Percentiles rank a stretch among this genome's conserved stretches.
These are phyloP conservation scores for Gossypium davidsonii DNA, from an alignment of 441 rosid species.

Conservation along the genomic window DNA sequence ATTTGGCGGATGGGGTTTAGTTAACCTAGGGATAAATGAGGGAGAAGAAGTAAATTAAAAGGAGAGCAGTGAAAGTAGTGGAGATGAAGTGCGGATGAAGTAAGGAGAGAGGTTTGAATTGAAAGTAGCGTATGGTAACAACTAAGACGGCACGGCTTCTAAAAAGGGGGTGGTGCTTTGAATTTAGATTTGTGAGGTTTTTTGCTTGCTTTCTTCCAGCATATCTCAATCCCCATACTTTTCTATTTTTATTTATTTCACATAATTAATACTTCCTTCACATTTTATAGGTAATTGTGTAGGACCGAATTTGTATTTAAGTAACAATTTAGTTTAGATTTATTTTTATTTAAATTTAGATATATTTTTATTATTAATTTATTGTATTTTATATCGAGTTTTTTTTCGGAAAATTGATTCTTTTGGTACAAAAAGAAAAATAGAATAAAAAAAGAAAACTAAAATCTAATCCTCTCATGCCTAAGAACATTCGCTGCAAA, in stretches of 20 bases:
- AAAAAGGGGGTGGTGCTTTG: background rate
- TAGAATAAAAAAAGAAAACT: too few species aligned
- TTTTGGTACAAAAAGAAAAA: too few species aligned
- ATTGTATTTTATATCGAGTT: too few species aligned
- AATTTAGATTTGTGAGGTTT: background rate
- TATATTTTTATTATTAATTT: too few species aligned
- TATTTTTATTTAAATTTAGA: too few species aligned
- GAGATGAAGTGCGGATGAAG: background rate
- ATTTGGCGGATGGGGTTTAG: background rate
- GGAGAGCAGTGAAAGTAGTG: background rate
- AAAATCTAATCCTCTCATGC: too few species aligned
- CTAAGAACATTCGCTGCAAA: too few species aligned
- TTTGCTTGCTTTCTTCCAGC: background rate
- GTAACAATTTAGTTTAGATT: too few species aligned
- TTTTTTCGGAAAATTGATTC: too few species aligned
- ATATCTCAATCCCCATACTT: background rate
- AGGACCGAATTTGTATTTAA: too few species aligned
- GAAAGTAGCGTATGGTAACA: background rate
- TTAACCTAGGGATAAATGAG: background rate
- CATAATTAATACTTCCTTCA: background rate
- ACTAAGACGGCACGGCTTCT: conserved; percentile 35
- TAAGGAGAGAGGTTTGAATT: background rate
- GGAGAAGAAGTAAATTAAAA: background rate
- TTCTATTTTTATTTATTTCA: background rate
- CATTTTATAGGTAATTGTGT: background rate